These are phyloP conservation scores for Lentinula aciculospora DNA, from an alignment of 768 basidiomycete species.

Conservation along the genomic window DNA sequence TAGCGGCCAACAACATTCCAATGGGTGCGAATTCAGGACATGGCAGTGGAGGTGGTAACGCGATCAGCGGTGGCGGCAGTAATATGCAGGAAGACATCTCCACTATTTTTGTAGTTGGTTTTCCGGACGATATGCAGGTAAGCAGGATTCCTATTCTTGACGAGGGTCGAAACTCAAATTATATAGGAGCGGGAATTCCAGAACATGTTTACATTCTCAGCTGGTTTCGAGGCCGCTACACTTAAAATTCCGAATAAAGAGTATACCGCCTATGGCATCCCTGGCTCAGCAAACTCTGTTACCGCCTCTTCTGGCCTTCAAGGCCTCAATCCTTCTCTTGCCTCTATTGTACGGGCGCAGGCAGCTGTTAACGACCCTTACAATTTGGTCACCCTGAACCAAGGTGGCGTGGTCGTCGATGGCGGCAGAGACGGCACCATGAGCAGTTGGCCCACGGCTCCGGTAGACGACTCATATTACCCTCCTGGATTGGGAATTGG, in stretches of 20 bases:
- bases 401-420: constrained; percentile 80
- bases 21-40: constrained; percentile 7
- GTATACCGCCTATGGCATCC: constrained; percentile 63
- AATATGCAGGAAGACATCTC: constrained; percentile 79
- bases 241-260: constrained; percentile 96
- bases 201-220: constrained; percentile 97
- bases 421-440: constrained; percentile 67
- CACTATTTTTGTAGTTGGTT: constrained; percentile 97
- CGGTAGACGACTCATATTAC: constrained; percentile 27
- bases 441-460: constrained; percentile 57
- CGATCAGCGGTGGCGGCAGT: neutral
- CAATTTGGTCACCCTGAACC: constrained; percentile 77
- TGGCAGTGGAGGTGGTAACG: constrained; percentile 11
- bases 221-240: constrained; percentile 95
- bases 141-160: constrained; percentile 20
- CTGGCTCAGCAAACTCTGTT: constrained; percentile 16
- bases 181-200: constrained; percentile 95
- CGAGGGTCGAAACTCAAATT: too few species aligned
- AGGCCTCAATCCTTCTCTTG: constrained; percentile 17
- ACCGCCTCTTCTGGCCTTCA: constrained; percentile 9
- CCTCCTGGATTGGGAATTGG: constrained; percentile 9
- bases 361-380: constrained; percentile 73
- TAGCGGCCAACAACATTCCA: constrained; percentile 31
- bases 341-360: constrained; percentile 27
- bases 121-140: constrained; percentile 98